phyloP scores from a whole-genome alignment of 1,284 basidiomycete genomes.

The Ustilago curta region DNA sequence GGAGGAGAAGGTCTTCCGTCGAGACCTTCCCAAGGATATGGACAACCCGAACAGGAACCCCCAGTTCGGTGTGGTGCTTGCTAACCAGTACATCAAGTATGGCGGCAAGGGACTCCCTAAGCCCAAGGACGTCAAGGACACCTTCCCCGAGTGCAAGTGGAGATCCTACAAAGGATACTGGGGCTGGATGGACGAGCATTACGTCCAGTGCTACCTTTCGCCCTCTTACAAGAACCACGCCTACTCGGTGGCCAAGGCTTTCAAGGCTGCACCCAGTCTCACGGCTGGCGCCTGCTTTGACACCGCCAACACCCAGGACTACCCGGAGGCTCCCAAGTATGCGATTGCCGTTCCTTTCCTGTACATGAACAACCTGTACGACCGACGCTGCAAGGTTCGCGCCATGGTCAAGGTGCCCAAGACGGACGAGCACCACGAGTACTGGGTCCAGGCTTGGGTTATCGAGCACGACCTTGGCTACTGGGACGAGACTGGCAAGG shows the following conservation, averaged over 20 bases:
- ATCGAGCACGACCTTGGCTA: constrained; percentile 29
- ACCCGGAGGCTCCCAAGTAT: constrained; percentile 22
- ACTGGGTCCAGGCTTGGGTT: constrained; percentile 40
- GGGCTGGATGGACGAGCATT: constrained; percentile 37
- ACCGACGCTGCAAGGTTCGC: constrained; percentile 47
- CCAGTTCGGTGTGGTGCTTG: constrained; percentile 18
- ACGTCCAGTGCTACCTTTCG: constrained; percentile 36
- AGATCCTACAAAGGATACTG: neutral
- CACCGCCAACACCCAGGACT: constrained; percentile 14
- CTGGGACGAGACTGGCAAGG: constrained; percentile 8
- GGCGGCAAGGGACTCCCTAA: constrained; percentile 16
- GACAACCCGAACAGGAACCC: constrained; percentile 6
- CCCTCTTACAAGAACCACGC: constrained; percentile 43
- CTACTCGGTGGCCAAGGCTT: constrained; percentile 19
- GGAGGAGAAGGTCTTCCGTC: constrained; percentile 28
- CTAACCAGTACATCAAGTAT: constrained; percentile 15
- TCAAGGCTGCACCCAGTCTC: constrained; percentile 6
- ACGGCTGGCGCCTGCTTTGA: constrained; percentile 24
- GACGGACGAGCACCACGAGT: constrained; percentile 28
- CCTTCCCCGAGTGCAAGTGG: constrained; percentile 35
- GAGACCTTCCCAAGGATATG: constrained; percentile 2
- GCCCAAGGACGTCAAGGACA: constrained; percentile 20
- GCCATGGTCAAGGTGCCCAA: constrained; percentile 45
- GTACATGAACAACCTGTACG: constrained; percentile 50
- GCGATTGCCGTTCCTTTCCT: constrained; percentile 31